phyloP scores from a whole-genome alignment of 139 green algal species.

The Limnomonas spitsbergensis region DNA sequence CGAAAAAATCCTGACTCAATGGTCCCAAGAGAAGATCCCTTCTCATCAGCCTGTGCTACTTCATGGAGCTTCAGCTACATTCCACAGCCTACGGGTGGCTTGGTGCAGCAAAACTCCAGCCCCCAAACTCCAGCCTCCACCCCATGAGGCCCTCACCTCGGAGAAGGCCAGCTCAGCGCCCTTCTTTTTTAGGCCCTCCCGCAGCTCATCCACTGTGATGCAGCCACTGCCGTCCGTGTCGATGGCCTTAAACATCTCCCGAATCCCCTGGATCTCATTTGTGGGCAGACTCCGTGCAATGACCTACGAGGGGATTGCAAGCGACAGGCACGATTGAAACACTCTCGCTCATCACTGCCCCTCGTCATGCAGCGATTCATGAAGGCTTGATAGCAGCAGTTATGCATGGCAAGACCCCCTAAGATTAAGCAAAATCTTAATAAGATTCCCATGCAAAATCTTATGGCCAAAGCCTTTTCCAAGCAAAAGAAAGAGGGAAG shows the following conservation, averaged over 20 bases:
- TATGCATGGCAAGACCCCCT: neutral
- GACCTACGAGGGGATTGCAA: conserved; percentile 42
- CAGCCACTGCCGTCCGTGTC: conserved; percentile 76
- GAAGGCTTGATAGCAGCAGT: neutral
- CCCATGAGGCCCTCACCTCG: conserved; percentile 12
- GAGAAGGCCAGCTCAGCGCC: conserved; percentile 26
- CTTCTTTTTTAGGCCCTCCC: conserved; percentile 44
- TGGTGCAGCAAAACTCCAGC: too few relatives aligned
- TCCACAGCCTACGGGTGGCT: too few relatives aligned
- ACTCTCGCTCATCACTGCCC: neutral
- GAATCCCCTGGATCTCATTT: conserved; percentile 79
- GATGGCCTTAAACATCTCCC: conserved; percentile 77
- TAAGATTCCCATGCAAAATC: too few relatives aligned
- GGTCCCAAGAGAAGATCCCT: too few relatives aligned
- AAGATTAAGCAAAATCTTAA: too few relatives aligned
- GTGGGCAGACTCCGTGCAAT: conserved; percentile 73
- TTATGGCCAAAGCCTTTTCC: neutral
- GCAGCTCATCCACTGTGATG: conserved; percentile 87
- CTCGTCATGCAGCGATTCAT: too few relatives aligned
- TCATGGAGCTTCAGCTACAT: too few relatives aligned
- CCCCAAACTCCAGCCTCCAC: too few relatives aligned
- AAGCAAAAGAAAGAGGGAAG: too few relatives aligned
- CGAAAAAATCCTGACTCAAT: too few relatives aligned
- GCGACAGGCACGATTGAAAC: too few relatives aligned
- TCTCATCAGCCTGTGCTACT: too few relatives aligned